Evolutionary conservation across 1,284 basidiomycete species (phyloP).

Genomic region (Stereum hirsutum): DNA sequence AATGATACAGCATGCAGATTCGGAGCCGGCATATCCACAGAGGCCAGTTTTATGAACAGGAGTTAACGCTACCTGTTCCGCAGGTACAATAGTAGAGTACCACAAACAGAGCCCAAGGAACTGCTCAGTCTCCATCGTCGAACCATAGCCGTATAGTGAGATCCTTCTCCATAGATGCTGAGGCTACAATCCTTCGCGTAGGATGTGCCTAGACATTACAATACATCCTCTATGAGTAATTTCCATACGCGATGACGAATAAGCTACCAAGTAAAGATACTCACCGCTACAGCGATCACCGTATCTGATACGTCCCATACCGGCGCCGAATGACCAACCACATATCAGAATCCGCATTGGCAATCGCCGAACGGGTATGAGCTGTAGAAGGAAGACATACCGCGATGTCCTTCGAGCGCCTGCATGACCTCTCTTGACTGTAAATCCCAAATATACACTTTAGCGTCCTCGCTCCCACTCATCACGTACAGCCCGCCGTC

Average conservation of each 20-base stretch:
- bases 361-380: too few species aligned
- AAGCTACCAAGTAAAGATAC: constrained; percentile 16
- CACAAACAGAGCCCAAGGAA: background rate
- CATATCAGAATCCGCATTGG: too few species aligned
- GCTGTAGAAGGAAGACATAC: constrained; percentile 27
- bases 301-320: constrained; percentile 39
- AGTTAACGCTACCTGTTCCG: background rate
- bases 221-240: too few species aligned
- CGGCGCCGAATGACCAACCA: constrained; percentile 3
- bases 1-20: background rate
- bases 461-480: constrained; percentile 86
- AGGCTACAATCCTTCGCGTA: constrained; percentile 62
- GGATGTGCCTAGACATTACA: constrained; percentile 67
- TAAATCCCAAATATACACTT: constrained; percentile 86
- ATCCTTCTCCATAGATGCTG: constrained; percentile 80
- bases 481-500: constrained; percentile 60
- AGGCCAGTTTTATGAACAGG: background rate
- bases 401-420: constrained; percentile 72
- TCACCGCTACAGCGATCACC: constrained; percentile 65
- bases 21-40: background rate
- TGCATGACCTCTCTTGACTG: constrained; percentile 75
- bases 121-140: constrained; percentile 27
- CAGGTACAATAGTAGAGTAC: background rate
- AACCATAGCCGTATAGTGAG: constrained; percentile 74
- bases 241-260: background rate